Percentiles rank a stretch among this genome's conserved stretches.
phyloP scores from a whole-genome alignment of 2,329 filamentous ascomycete species.

The Aspergillus chevalieri region DNA sequence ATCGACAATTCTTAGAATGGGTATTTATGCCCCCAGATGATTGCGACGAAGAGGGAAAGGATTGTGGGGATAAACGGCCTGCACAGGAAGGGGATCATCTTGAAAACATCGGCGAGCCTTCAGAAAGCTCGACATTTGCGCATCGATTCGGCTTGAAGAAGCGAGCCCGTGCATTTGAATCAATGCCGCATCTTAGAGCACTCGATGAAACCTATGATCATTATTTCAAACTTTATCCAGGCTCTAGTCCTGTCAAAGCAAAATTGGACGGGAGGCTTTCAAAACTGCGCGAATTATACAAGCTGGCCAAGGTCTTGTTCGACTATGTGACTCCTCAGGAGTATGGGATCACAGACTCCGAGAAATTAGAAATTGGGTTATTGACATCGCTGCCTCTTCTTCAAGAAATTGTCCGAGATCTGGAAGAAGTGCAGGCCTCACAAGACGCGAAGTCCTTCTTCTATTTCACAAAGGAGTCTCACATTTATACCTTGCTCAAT shows the following conservation, averaged over 20 bases:
- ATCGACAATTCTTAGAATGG: conserved; percentile 94
- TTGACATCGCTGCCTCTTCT: conserved; percentile 87
- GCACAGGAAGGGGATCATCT: conserved; percentile 12
- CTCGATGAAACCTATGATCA: conserved; percentile 54
- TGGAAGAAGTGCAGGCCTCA: conserved; percentile 94
- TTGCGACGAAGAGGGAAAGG: conserved; percentile 65
- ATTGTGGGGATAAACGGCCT: conserved; percentile 14
- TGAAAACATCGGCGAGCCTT: conserved; percentile 25
- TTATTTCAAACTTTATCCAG: conserved; percentile 88
- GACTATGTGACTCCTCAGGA: conserved; percentile 98
- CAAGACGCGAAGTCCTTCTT: conserved; percentile 93
- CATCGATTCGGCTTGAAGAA: conserved; percentile 46
- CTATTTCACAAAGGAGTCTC: conserved; percentile 98
- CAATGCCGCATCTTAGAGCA: conserved; percentile 38
- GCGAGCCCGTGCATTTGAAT: conserved; percentile 44
- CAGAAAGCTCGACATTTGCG: conserved; percentile 28
- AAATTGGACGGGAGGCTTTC: conserved; percentile 81
- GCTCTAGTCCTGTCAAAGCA: conserved; percentile 64
- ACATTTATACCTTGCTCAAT: conserved; percentile 96
- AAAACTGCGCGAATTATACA: conserved; percentile 87
- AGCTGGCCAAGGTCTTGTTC: conserved; percentile 87
- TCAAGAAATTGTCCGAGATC: conserved; percentile 92
- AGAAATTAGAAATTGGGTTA: conserved; percentile 97
- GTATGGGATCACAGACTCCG: conserved; percentile 89
- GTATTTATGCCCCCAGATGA: conserved; percentile 81